Percentiles rank a stretch among this genome's conserved stretches.
Conservation (phyloP, 2,329 filamentous ascomycete genomes). For the Nothophaeocryptopus gaeumannii region DNA sequence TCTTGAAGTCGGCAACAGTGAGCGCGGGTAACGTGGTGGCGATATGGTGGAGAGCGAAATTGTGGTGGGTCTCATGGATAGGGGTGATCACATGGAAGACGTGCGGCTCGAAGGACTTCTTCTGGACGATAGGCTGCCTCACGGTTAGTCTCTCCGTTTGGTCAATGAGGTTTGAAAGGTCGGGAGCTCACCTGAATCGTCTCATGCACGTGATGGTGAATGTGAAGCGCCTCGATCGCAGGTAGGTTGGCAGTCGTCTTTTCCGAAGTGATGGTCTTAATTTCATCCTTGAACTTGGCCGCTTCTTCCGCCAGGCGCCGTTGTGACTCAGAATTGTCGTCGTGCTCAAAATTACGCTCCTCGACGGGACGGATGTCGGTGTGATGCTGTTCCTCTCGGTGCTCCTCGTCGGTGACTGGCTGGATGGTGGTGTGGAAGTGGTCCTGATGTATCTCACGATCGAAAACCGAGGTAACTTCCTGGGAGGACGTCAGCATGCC, state of each 20-base stretch:
- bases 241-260: slow-evolving; percentile 50
- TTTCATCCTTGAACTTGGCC: slow-evolving; percentile 52
- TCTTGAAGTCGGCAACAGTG: slow-evolving; percentile 61
- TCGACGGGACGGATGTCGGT: slow-evolving; percentile 58
- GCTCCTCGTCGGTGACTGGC: slow-evolving; percentile 57
- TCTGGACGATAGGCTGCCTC: slow-evolving; percentile 54
- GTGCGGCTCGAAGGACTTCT: slow-evolving; percentile 62
- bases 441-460: slow-evolving; percentile 69
- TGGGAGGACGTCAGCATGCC: not conserved
- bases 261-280: slow-evolving; percentile 45
- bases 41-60: slow-evolving; percentile 62
- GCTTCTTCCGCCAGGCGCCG: slow-evolving; percentile 52
- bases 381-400: slow-evolving; percentile 59
- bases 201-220: slow-evolving; percentile 65
- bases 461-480: slow-evolving; percentile 31
- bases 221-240: slow-evolving; percentile 57
- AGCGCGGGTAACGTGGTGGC: slow-evolving; percentile 62
- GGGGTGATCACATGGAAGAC: slow-evolving; percentile 68
- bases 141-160: not conserved
- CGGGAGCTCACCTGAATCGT: slow-evolving; percentile 44
- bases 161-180: not conserved
- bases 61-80: slow-evolving; percentile 69
- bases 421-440: slow-evolving; percentile 70
- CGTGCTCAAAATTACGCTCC: slow-evolving; percentile 60
- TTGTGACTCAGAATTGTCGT: slow-evolving; percentile 50